Base-by-base conservation (phyloP, 108 stramenopile species). In the Pseudonitzschia multistriata region DNA sequence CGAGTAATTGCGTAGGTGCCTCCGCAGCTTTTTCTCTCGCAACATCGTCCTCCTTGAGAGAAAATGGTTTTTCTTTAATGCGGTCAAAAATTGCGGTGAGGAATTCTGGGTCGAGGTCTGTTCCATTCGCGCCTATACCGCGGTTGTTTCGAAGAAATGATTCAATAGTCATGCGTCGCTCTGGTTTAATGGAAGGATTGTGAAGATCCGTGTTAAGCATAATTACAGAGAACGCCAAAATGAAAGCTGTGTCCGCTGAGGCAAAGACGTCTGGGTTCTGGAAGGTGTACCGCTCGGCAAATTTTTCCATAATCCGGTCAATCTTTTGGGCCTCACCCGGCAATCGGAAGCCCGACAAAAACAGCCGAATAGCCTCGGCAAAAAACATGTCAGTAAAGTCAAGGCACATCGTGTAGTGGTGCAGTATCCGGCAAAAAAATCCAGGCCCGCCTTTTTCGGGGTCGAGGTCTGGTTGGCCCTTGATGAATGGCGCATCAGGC, bases 231-330 rank as follows among this genome's bases (percentile, higher is more conserved):
- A 98, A 99, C 19, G 95, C 98, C 21, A 99, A 83, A 59, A 99
- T 96, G 73, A 98, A 99, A 0, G 97, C 98, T 40, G 96, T 97
- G 79, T 99, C 99, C 19, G 98, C 97, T 5, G 89, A 93, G 14
- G 97, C 93, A 71, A 99, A 99, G 3, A 96, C 94, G 24, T 85
- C 82, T 10, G 68, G 65, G 79, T 97, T 97, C 71, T 97, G 92
- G 54, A 67, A 61, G 31, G 89, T 97, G 78, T 88, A 99, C 28
- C 87, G 83, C 76, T 97, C 98, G 10, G 99, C 98, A 74, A 99
- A 99, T 68, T 97, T 98, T 72, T 99, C 99, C 97, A 99, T 99
- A 50, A 99, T 99, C 36, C 99, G 92, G 71, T 99, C 99, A 81
- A 99, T 98, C 80, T 94, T 94, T 73, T 99, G 99, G 17, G 98